phyloP scores from a whole-genome alignment of 2,329 filamentous ascomycete species.

The Neonectria ditissima region DNA sequence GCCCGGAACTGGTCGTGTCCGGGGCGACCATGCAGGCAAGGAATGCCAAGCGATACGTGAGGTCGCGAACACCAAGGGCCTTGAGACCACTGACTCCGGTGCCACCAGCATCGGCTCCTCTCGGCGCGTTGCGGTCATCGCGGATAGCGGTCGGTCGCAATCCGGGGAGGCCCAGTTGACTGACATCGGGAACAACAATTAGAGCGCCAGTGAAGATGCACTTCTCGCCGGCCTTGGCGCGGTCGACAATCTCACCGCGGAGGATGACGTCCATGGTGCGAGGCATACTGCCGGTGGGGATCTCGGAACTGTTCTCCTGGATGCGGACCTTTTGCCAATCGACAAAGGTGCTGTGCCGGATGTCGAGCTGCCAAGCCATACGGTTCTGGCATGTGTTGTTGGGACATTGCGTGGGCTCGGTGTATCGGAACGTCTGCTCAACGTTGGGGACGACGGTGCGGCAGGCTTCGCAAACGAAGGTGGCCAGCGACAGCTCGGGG shows the following conservation, averaged over 20 bases:
- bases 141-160: constrained; percentile 84
- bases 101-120: constrained; percentile 84
- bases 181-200: constrained; percentile 97
- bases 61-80: constrained; percentile 90
- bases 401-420: constrained; percentile 94
- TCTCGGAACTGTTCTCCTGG: constrained; percentile 98
- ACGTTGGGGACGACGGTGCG: constrained; percentile 87
- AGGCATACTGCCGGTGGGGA: constrained; percentile 98
- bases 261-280: constrained; percentile 97
- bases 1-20: constrained; percentile 84
- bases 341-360: constrained; percentile 95
- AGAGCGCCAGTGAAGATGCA: constrained; percentile 97
- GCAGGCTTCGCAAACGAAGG: constrained; percentile 92
- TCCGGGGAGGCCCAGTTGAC: constrained; percentile 91
- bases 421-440: constrained; percentile 97
- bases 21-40: constrained; percentile 95
- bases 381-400: constrained; percentile 90
- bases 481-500: constrained; percentile 90
- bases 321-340: constrained; percentile 99
- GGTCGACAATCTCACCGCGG: constrained; percentile 95
- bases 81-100: constrained; percentile 90
- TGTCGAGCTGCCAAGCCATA: constrained; percentile 94
- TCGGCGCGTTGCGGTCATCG: constrained; percentile 79
- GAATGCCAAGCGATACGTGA: constrained; percentile 97
- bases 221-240: constrained; percentile 97